Evolutionary conservation across 768 basidiomycete genomes (phyloP).

Genomic region (Pisolithus orientalis): DNA sequence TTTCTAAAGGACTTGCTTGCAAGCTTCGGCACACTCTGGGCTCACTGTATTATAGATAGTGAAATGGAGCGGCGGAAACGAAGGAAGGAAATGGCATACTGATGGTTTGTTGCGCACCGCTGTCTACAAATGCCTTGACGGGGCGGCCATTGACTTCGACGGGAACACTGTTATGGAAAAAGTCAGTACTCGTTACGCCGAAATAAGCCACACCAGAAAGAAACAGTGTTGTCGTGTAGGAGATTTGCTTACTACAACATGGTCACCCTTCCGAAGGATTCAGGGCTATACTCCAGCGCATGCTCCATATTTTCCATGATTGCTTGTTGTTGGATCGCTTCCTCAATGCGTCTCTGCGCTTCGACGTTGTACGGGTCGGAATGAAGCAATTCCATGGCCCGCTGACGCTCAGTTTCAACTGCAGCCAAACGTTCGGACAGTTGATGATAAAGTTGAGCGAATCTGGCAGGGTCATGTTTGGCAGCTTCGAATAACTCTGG

Average conservation of each 20-base stretch:
- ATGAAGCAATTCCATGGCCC: constrained; percentile 63
- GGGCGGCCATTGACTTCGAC: constrained; percentile 89
- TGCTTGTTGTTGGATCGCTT: constrained; percentile 83
- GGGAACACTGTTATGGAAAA: constrained; percentile 50
- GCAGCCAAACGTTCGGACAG: constrained; percentile 49
- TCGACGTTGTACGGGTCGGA: constrained; percentile 89
- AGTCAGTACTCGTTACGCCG: not conserved
- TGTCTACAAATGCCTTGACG: constrained; percentile 96
- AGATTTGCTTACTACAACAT: constrained; percentile 84
- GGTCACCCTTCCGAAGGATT: constrained; percentile 87
- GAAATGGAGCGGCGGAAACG: not conserved
- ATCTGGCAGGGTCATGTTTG: constrained; percentile 59
- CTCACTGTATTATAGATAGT: constrained; percentile 52
- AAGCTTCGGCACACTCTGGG: constrained; percentile 85
- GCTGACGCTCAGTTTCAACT: constrained; percentile 50
- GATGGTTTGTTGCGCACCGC: constrained; percentile 95
- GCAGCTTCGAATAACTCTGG: constrained; percentile 80
- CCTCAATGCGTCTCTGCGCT: constrained; percentile 90
- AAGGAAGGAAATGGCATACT: constrained; percentile 46
- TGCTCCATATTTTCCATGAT: constrained; percentile 91
- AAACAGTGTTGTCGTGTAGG: not conserved
- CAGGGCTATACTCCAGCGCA: constrained; percentile 89
- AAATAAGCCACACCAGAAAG: not conserved
- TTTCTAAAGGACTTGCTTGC: constrained; percentile 52
- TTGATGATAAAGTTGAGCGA: constrained; percentile 66